Evolutionary conservation across 208 protist genomes (phyloP), one percentile per base, ranked within the genome.

Genomic region (Phytomonas francai): DNA sequence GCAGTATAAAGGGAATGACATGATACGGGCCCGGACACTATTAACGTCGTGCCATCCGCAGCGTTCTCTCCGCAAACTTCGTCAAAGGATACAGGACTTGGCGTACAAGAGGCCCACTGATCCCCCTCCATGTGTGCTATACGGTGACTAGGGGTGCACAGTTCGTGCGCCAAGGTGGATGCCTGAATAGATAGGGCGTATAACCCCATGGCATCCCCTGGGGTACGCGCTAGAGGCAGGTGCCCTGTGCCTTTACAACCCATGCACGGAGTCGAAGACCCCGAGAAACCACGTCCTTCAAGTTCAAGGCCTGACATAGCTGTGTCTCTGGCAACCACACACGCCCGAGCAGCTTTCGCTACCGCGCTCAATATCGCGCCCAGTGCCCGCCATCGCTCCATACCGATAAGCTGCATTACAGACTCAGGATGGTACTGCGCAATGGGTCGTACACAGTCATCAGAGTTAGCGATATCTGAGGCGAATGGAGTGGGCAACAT

Each of bases 371-470:
- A 71, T 36, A 87, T 67, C 51, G 63, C 71, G 0, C 51, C 62
- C 31, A 88, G 68, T 39, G 83, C 68, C 9, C 60, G 63, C 83
- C 85, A 91, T 12, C 72, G 74, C 32, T 70, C 85, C 75, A 87
- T 81, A 19, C 80, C 79, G 62, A 91, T 83, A 61, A 91, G 80
- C 72, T 88, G 83, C 82, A 91, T 81, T 31, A 91, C 19, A 25
- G 72, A 58, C 66, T 88, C 85, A 5, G 82, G 81, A 61, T 91
- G 85, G 70, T 86, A 87, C 64, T 77, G 76, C 31, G 78, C 64
- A 14, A 87, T 65, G 42, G 58, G 28, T 27, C 56, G 56, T 8
- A 8, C 51, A 30, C 66, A 1, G 62, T 54, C 34, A 3, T 58
- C 33, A 30, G 22, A 16, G 67, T 60, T 16, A 11, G 39, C 39